A percentile compares a stretch with the other conserved stretches of the same genome.
Conservation (phyloP, 225 moss, liverwort and hornwort genomes). For the Pseudoscleropodium purum region DNA sequence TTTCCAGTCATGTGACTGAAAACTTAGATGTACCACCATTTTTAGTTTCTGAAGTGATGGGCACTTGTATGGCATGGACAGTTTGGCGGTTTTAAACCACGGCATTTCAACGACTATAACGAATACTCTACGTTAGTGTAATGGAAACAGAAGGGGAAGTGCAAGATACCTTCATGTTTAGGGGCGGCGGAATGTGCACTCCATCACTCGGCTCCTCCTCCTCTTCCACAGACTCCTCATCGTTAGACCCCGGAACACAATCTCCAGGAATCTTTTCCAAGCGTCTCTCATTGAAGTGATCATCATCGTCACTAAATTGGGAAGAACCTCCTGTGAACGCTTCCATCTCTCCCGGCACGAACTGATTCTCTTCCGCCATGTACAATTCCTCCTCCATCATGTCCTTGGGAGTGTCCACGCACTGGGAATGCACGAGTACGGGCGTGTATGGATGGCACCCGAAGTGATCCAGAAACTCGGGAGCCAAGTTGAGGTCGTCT, state of each 20-base stretch:
- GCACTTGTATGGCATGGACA: background rate
- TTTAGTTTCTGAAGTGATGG: background rate
- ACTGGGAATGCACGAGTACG: slow-evolving; percentile 27
- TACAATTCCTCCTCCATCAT: slow-evolving; percentile 8
- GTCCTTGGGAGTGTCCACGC: slow-evolving; percentile 36
- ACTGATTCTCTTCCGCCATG: background rate
- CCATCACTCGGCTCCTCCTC: background rate
- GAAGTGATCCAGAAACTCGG: slow-evolving; percentile 2
- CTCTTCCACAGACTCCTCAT: background rate
- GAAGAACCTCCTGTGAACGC: background rate
- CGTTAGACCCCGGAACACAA: background rate
- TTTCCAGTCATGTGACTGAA: background rate
- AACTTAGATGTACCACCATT: background rate
- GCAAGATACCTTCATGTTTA: slow-evolving; percentile 23
- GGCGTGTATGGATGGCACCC: background rate
- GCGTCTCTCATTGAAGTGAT: background rate
- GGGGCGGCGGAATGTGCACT: slow-evolving; percentile 18
- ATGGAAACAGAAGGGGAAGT: background rate
- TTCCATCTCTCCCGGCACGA: background rate
- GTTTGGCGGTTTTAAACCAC: background rate
- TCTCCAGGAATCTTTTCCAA: background rate
- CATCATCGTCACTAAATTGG: background rate
- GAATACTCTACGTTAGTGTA: background rate
- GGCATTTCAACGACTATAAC: background rate
- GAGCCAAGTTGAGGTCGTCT: slow-evolving; percentile 19